These are phyloP conservation scores for Emericellopsis cladophorae DNA, from an alignment of 2,329 filamentous ascomycete species.

Conservation along the genomic window DNA sequence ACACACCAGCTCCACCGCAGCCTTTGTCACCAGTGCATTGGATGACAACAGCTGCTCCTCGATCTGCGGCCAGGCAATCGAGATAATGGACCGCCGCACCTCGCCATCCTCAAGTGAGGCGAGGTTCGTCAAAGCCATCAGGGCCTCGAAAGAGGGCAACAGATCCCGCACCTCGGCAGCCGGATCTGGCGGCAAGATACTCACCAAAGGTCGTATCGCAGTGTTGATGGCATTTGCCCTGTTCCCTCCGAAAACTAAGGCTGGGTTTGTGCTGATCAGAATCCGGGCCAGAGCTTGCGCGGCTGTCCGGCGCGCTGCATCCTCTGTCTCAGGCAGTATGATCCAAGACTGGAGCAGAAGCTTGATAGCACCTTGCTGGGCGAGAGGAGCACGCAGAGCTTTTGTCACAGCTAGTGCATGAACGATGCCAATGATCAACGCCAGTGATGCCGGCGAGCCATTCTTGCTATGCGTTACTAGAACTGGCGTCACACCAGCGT, in stretches of 20 bases:
- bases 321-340: conserved; percentile 41
- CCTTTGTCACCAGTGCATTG: conserved; percentile 66
- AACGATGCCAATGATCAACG: conserved; percentile 64
- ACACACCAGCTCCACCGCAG: conserved; percentile 79
- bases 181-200: conserved; percentile 57
- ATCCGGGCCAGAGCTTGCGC: conserved; percentile 76
- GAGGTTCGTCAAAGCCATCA: conserved; percentile 89
- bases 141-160: conserved; percentile 76
- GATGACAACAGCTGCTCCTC: conserved; percentile 74
- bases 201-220: conserved; percentile 70
- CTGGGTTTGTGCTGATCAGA: conserved; percentile 74
- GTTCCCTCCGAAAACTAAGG: conserved; percentile 69
- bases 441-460: conserved; percentile 56
- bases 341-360: conserved; percentile 63
- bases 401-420: conserved; percentile 65
- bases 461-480: conserved; percentile 66
- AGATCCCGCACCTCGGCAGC: conserved; percentile 57
- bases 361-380: conserved; percentile 88
- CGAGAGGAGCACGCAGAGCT: conserved; percentile 63
- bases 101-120: conserved; percentile 64
- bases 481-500: conserved; percentile 64
- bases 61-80: conserved; percentile 58
- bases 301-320: conserved; percentile 40
- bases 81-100: conserved; percentile 56
- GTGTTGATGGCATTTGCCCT: conserved; percentile 62